Conservation (phyloP, 75 land plant genomes). For the Cryptomeria japonica region DNA sequence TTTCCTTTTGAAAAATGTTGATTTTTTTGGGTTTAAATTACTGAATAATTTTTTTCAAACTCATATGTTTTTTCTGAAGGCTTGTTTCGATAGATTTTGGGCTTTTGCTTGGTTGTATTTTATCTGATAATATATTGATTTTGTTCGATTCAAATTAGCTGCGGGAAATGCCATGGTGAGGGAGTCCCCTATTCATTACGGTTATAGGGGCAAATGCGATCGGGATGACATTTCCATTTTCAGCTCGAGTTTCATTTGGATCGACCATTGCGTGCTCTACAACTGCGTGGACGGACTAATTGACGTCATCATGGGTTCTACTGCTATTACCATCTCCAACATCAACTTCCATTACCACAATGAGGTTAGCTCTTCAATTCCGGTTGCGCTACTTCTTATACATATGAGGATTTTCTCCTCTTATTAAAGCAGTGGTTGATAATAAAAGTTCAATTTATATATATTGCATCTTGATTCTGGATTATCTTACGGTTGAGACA, state of each 20-base stretch:
- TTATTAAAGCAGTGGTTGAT: background rate
- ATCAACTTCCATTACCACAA: slow-evolving; percentile 44
- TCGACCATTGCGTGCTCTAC: slow-evolving; percentile 47
- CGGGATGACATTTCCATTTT: slow-evolving; percentile 50
- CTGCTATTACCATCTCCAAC: slow-evolving; percentile 60
- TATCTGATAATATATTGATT: too few species aligned
- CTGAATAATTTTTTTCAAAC: background rate
- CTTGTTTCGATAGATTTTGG: background rate
- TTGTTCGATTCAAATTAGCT: too few species aligned
- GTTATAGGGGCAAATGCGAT: slow-evolving; percentile 30
- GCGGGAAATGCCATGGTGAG: slow-evolving; percentile 38
- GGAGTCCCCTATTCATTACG: slow-evolving; percentile 34
- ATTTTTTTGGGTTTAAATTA: background rate
- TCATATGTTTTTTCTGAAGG: background rate
- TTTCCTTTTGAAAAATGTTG: background rate
- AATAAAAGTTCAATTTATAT: background rate
- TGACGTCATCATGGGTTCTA: slow-evolving; percentile 51
- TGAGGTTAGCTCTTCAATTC: slow-evolving; percentile 19
- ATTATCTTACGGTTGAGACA: background rate
- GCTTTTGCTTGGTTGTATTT: too few species aligned
- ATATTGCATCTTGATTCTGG: background rate
- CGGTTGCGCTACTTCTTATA: background rate
- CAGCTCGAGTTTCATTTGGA: slow-evolving; percentile 37
- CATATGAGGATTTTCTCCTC: too few species aligned
- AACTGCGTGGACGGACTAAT: slow-evolving; percentile 45